A percentile compares a stretch with the other conserved stretches of the same genome.
Evolutionary conservation across 1,284 basidiomycete species (phyloP).

Genomic region (Cutaneotrichosporon curvatum): DNA sequence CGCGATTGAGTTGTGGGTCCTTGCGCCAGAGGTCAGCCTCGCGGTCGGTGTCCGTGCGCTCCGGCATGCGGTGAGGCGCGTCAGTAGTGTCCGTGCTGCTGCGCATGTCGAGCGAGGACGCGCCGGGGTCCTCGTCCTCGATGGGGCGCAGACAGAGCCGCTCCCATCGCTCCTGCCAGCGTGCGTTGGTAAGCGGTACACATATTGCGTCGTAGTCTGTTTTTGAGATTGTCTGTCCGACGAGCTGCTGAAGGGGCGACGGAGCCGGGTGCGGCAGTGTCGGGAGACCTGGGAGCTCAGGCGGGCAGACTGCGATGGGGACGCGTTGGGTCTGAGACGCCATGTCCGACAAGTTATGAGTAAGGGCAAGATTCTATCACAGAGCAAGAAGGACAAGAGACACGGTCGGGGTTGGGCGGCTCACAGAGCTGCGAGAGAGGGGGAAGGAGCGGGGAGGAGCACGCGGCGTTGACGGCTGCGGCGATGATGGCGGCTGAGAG

Average conservation of each 20-base stretch:
- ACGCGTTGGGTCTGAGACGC: constrained; percentile 18
- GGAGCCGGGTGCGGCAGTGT: constrained; percentile 28
- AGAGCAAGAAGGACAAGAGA: background rate
- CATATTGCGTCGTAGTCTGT: constrained; percentile 56
- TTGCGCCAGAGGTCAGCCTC: constrained; percentile 84
- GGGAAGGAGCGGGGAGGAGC: too few relatives aligned
- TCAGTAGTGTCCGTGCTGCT: constrained; percentile 3
- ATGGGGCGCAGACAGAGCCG: constrained; percentile 65
- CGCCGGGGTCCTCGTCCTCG: constrained; percentile 56
- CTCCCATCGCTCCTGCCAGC: constrained; percentile 83
- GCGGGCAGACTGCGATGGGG: constrained; percentile 30
- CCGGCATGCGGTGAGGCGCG: constrained; percentile 2
- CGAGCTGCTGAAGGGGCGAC: constrained; percentile 34
- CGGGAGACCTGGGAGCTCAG: constrained; percentile 28
- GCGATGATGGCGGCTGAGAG: too few relatives aligned
- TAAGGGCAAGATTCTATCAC: too few relatives aligned
- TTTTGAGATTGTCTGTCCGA: constrained; percentile 30
- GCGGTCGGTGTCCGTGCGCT: constrained; percentile 50
- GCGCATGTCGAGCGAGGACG: too few relatives aligned
- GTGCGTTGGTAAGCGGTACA: constrained; percentile 76
- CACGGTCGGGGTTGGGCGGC: too few relatives aligned
- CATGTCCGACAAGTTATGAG: too few relatives aligned
- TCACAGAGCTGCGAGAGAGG: too few relatives aligned
- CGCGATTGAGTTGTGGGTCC: constrained; percentile 66
- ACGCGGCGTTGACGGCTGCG: too few relatives aligned